Evolutionary conservation across 805 yeast genomes (phyloP).

Genomic region (Wickerhamiella spandovensis): DNA sequence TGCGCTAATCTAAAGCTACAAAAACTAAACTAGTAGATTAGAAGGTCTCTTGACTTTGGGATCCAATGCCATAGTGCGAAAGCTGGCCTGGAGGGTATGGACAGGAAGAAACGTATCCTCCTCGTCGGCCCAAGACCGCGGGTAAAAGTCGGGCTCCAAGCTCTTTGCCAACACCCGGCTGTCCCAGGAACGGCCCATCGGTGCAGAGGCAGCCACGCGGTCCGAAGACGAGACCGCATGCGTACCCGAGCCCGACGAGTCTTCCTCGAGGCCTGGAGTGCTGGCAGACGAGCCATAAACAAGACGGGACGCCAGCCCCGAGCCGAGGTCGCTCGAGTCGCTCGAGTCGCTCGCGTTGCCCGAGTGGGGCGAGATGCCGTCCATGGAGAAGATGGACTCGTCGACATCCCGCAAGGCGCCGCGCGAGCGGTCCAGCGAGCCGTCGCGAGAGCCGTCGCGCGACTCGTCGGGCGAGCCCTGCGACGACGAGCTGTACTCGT

Average conservation of each 20-base stretch:
- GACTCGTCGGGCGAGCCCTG: neutral
- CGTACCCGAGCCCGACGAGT: neutral
- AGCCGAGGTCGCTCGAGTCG: neutral
- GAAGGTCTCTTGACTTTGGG: neutral
- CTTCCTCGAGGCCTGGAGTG: neutral
- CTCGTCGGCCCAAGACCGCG: slow-evolving; percentile 4
- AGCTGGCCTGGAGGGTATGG: neutral
- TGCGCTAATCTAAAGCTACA: neutral
- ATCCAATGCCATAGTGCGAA: neutral
- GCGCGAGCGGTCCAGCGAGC: neutral
- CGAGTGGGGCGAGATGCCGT: slow-evolving; percentile 4
- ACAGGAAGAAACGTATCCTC: neutral
- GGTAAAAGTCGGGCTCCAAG: neutral
- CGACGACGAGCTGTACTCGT: slow-evolving; percentile 1
- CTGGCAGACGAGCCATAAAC: neutral
- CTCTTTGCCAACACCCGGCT: neutral
- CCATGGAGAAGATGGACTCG: slow-evolving; percentile 11
- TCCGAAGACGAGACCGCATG: neutral
- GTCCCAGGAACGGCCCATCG: neutral
- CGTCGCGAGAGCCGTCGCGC: neutral
- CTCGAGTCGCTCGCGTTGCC: neutral
- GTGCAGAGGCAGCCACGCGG: neutral
- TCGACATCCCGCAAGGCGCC: slow-evolving; percentile 1
- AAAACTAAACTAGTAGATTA: neutral
- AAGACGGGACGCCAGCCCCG: neutral